Percentiles rank a stretch among this genome's conserved stretches.
These are phyloP conservation scores for Dendrobium nobile DNA, from an alignment of 106 monocot species.

Conservation along the genomic window DNA sequence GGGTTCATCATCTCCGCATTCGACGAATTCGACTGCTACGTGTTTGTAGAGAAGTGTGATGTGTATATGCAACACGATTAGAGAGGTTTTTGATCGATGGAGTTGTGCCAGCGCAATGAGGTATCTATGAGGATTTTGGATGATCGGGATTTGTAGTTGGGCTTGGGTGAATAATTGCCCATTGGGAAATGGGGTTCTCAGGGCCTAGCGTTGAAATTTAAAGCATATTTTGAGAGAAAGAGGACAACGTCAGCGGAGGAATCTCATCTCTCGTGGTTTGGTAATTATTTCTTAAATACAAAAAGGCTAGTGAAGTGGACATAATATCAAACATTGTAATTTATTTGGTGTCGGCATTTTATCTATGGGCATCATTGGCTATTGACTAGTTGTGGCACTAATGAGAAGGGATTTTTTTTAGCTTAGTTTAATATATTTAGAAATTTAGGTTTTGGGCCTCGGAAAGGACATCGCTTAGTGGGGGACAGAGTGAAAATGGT, in stretches of 20 bases:
- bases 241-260: neutral
- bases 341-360: too few relatives aligned
- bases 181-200: neutral
- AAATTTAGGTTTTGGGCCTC: too few relatives aligned
- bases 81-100: constrained; percentile 34
- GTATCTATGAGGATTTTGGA: neutral
- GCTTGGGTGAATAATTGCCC: constrained; percentile 23
- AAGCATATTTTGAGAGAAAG: neutral
- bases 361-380: too few relatives aligned
- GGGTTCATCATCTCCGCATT: constrained; percentile 20
- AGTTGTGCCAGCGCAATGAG: constrained; percentile 12
- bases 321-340: too few relatives aligned
- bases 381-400: too few relatives aligned
- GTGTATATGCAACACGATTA: constrained; percentile 25
- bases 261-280: too few relatives aligned
- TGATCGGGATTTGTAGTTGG: neutral
- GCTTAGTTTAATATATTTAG: too few relatives aligned
- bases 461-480: too few relatives aligned
- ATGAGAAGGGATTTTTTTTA: too few relatives aligned
- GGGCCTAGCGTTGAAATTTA: neutral
- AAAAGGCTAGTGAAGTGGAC: too few relatives aligned
- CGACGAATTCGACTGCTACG: constrained; percentile 24
- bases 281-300: too few relatives aligned
- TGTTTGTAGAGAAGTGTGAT: constrained; percentile 43
- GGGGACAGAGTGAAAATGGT: too few relatives aligned